Evolutionary conservation across 345 rosid genomes (phyloP).

Genomic region (Kandelia obovata): DNA sequence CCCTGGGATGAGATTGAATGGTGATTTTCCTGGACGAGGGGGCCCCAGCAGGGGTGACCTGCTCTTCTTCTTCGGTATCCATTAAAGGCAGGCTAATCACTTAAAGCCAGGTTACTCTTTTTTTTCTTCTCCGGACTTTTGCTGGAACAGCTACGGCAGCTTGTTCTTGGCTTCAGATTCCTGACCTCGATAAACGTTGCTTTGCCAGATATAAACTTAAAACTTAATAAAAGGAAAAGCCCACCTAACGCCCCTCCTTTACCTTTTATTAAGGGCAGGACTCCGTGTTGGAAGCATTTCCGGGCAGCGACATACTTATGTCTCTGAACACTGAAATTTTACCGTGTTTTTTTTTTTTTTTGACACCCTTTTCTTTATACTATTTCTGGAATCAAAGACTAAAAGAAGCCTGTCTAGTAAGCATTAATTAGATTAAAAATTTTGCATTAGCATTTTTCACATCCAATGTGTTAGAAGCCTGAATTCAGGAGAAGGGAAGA

Average conservation of each 20-base stretch:
- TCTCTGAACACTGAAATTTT: too few species aligned
- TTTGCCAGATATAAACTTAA: not conserved
- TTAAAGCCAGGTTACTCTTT: not conserved
- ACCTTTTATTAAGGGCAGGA: constrained; percentile 1
- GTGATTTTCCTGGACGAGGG: constrained; percentile 13
- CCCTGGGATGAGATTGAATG: constrained; percentile 23
- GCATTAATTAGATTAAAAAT: too few species aligned
- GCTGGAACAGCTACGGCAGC: not conserved
- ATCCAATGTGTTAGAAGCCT: too few species aligned
- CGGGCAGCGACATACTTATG: too few species aligned
- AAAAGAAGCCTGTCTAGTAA: too few species aligned
- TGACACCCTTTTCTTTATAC: too few species aligned
- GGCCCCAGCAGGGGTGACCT: constrained; percentile 9
- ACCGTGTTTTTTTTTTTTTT: too few species aligned
- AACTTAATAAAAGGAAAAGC: constrained; percentile 1
- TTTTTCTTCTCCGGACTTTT: not conserved
- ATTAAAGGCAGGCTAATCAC: not conserved
- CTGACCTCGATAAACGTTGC: constrained; percentile 10
- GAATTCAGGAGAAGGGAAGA: too few species aligned
- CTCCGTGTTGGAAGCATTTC: too few species aligned
- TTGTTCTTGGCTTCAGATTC: constrained; percentile 13
- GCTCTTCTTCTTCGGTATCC: constrained; percentile 17
- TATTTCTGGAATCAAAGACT: too few species aligned
- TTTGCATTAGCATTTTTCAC: too few species aligned
- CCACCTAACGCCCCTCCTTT: constrained; percentile 22